phyloP scores from a whole-genome alignment of 768 basidiomycete genomes.

The Mycena haematopus region DNA sequence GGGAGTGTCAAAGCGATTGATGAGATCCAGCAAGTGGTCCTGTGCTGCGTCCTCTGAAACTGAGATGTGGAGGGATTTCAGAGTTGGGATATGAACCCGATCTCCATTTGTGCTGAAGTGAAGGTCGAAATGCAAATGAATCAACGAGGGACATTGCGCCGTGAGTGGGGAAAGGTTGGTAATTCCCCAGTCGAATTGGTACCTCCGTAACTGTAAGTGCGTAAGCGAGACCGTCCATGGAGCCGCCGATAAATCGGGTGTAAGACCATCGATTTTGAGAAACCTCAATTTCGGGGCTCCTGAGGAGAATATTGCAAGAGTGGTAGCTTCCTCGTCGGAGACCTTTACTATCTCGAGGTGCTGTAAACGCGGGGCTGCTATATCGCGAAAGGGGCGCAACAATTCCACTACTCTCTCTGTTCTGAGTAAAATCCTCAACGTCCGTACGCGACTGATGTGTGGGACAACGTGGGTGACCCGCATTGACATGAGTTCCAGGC shows the following conservation, averaged over 20 bases:
- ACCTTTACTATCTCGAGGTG: background rate
- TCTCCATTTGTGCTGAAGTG: too few relatives aligned
- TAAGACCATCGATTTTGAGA: background rate
- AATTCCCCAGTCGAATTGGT: background rate
- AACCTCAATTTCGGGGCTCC: background rate
- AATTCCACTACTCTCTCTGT: background rate
- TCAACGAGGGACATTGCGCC: background rate
- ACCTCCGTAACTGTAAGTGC: background rate
- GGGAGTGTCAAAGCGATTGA: background rate
- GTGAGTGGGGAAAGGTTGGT: background rate
- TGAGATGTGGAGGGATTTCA: background rate
- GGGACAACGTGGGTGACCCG: background rate
- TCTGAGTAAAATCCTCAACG: background rate
- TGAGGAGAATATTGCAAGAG: background rate
- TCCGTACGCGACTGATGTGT: background rate
- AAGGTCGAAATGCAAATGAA: background rate
- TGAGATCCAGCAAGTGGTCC: background rate
- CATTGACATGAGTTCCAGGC: background rate
- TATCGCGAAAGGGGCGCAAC: background rate
- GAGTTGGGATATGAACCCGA: background rate
- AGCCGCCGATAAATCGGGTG: background rate
- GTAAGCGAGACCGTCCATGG: background rate
- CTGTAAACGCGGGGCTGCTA: background rate
- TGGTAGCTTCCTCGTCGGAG: background rate
- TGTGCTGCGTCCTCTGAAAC: too few relatives aligned